Evolutionary conservation across 192 early-diverging fungal species (phyloP).

Genomic region (Radiomyces spectabilis): DNA sequence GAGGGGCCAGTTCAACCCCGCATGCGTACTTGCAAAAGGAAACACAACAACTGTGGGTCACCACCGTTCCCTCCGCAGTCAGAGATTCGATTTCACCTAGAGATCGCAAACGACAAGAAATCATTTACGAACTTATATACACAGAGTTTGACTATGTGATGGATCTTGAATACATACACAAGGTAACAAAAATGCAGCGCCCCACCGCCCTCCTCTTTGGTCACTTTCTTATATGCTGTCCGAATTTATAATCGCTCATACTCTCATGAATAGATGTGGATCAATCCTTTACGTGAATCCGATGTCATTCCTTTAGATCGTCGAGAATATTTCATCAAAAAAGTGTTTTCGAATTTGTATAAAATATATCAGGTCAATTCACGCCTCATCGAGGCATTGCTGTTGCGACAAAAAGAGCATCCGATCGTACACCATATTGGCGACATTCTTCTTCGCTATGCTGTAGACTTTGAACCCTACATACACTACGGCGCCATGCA

Average conservation of each 20-base stretch:
- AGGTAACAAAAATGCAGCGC: constrained; percentile 27
- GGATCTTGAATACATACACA: constrained; percentile 63
- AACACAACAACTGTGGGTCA: constrained; percentile 75
- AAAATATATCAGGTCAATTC: constrained; percentile 53
- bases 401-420: constrained; percentile 47
- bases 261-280: constrained; percentile 42
- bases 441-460: constrained; percentile 57
- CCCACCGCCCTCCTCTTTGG: constrained; percentile 3
- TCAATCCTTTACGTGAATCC: constrained; percentile 51
- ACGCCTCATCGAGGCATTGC: constrained; percentile 40
- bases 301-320: constrained; percentile 60
- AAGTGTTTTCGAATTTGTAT: constrained; percentile 70
- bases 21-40: constrained; percentile 16
- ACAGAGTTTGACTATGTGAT: constrained; percentile 74
- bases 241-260: neutral
- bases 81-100: constrained; percentile 53
- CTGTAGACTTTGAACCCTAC: constrained; percentile 62
- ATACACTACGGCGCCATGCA: constrained; percentile 84
- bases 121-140: constrained; percentile 75
- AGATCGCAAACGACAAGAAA: constrained; percentile 76
- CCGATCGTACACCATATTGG: constrained; percentile 65
- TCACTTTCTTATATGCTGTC: neutral
- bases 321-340: constrained; percentile 64
- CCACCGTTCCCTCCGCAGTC: constrained; percentile 68
- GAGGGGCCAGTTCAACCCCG: constrained; percentile 2